Evolutionary conservation across 208 protist genomes (phyloP).

Genomic region (Hexamita inflata): DNA sequence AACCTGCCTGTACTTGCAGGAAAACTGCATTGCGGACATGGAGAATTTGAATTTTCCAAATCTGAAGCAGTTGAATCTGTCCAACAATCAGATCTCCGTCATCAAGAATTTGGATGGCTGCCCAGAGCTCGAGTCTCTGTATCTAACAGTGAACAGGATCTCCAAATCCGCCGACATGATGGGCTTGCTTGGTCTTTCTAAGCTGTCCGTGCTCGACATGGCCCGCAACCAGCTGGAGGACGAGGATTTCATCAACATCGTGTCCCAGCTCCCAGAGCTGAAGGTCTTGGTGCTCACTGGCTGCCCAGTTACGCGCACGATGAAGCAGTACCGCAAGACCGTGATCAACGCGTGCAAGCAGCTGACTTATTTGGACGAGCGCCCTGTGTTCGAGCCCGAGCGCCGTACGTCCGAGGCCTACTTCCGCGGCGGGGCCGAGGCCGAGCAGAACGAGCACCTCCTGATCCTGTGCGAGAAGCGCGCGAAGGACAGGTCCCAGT

Average conservation of each 20-base stretch:
- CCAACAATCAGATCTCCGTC: conserved; percentile 61
- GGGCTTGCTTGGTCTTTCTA: conserved; percentile 52
- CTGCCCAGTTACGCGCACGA: conserved; percentile 53
- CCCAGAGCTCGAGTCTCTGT: conserved; percentile 55
- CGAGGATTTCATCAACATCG: conserved; percentile 55
- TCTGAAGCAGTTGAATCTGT: conserved; percentile 69
- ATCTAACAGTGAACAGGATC: conserved; percentile 60
- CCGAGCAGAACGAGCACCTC: conserved; percentile 28
- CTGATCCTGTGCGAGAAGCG: not conserved
- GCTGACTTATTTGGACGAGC: conserved; percentile 68
- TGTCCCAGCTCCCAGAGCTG: conserved; percentile 57
- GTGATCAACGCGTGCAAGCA: conserved; percentile 53
- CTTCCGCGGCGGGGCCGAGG: conserved; percentile 58
- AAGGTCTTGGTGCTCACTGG: conserved; percentile 60
- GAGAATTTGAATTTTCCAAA: conserved; percentile 58
- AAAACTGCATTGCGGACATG: conserved; percentile 69
- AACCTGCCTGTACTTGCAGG: conserved; percentile 61
- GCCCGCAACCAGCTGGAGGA: conserved; percentile 67
- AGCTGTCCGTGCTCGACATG: conserved; percentile 65
- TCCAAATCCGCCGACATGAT: conserved; percentile 43
- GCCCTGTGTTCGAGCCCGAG: conserved; percentile 65
- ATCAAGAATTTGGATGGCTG: conserved; percentile 46
- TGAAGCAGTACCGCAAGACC: conserved; percentile 59
- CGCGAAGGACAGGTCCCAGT: not conserved
- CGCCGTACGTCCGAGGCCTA: conserved; percentile 63